Evolutionary conservation across 208 protist species (phyloP).

Genomic region (Trypanosoma cruzi): DNA sequence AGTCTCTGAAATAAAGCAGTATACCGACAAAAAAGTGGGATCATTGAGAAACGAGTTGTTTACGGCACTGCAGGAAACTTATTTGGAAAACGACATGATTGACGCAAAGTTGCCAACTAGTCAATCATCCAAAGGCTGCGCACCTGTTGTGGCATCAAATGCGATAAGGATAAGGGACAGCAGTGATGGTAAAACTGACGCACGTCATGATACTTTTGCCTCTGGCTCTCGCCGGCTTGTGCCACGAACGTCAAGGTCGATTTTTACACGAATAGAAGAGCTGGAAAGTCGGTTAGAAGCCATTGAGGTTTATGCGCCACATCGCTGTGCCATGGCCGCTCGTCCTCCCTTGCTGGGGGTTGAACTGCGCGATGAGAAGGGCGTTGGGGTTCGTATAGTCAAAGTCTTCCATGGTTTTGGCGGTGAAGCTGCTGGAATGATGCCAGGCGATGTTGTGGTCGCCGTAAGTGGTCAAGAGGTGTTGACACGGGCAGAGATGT

Average conservation of each 20-base stretch:
- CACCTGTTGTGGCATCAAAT: not conserved
- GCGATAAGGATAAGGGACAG: not conserved
- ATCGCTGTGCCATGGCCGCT: conserved; percentile 45
- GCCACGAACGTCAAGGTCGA: not conserved
- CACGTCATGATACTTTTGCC: not conserved
- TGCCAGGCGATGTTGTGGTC: conserved; percentile 50
- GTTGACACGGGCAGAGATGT: conserved; percentile 51
- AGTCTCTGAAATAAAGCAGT: not conserved
- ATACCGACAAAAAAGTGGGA: conserved; percentile 20
- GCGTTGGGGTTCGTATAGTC: conserved; percentile 42
- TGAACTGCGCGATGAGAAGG: conserved; percentile 51
- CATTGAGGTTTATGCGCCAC: conserved; percentile 69
- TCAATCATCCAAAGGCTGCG: not conserved
- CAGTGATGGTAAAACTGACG: not conserved
- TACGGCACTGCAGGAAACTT: conserved; percentile 3
- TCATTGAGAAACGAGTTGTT: conserved; percentile 16
- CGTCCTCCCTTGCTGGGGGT: conserved; percentile 58
- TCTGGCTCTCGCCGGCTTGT: conserved; percentile 1
- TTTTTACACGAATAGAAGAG: conserved; percentile 14
- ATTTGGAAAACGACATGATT: not conserved
- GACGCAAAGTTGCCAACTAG: not conserved
- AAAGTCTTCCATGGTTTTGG: conserved; percentile 52
- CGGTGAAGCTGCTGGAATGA: conserved; percentile 47
- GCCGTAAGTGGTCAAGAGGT: conserved; percentile 45
- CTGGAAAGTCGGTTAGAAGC: conserved; percentile 47